Base-by-base conservation (phyloP, 176 grass and related monocot species). In the Microstegium vimineum region DNA sequence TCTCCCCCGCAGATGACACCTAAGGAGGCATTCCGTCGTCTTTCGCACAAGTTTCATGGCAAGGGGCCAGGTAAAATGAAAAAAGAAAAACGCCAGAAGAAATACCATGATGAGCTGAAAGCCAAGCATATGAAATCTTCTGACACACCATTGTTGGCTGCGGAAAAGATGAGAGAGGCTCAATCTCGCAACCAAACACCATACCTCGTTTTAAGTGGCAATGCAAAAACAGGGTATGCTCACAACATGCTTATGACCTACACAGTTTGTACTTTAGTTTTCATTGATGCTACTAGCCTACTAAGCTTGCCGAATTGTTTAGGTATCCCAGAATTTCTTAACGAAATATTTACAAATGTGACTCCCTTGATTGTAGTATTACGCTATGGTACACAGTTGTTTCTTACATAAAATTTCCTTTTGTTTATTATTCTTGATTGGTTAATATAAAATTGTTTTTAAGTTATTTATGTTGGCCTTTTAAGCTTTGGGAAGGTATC, bases 41-140 rank as follows among this genome's bases (percentile, higher is more conserved):
- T 95, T 78, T 95, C 96, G 14, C 93, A 95, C 83, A 98, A 94
- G 85, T 98, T 98, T 35, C 96, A 95, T 86, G 96, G 93, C 60
- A 98, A 98, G 83, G 96, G 87, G 14, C 93, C 96, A 40, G 90
- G 89, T 31, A 95, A 62, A 62, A 62, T 62, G 60, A 62, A 62
- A 62, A 25, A 62, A 62, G 60, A 62, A 62, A 62, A 62, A 30
- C 60, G 60, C 12, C 60, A 62, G 60, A 30, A 98, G 73, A 62
- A 28, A 62, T 62, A 62, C 12, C 25, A 28, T 4, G 25, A 62
- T 62, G 96, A 98, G 80, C 72, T 89, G 60, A 62, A 62, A 28
- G 30, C 26, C 60, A 30, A 62, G 26, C 60, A 28, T 62, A 97
- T 97, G 92, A 92, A 88, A 85, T 92, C 87, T 79, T 95, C 92